Evolutionary conservation across 345 rosid genomes (phyloP).

Genomic region (Eucalyptus regnans): DNA sequence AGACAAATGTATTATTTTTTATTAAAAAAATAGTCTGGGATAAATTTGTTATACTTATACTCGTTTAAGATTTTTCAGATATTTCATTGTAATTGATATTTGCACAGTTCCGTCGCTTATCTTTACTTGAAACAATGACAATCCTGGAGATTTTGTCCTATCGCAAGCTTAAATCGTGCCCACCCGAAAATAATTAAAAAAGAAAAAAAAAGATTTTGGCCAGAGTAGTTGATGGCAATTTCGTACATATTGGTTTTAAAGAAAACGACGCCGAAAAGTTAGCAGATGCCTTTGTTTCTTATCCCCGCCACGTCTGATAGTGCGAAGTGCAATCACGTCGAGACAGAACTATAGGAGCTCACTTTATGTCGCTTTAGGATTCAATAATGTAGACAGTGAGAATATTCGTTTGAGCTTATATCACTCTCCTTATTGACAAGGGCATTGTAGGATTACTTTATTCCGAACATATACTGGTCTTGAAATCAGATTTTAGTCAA

Average conservation of each 20-base stretch:
- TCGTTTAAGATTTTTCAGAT: background rate
- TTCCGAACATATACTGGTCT: background rate
- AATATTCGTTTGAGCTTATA: background rate
- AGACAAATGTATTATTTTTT: rapidly evolving
- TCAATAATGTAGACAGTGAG: too few species aligned
- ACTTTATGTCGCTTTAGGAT: background rate
- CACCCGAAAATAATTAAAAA: background rate
- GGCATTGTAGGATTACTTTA: background rate
- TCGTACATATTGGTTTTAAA: background rate
- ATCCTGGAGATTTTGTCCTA: background rate
- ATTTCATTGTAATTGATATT: background rate
- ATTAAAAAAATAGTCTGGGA: rapidly evolving
- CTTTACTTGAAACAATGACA: background rate
- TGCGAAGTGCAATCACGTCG: background rate
- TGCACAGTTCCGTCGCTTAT: background rate
- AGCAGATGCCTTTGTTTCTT: background rate
- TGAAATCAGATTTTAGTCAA: too few species aligned
- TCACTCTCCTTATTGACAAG: background rate
- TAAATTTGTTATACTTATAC: too few species aligned
- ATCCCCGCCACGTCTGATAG: background rate
- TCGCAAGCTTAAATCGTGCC: background rate
- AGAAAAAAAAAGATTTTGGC: background rate
- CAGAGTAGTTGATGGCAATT: background rate
- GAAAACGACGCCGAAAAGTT: background rate
- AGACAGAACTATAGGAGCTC: background rate